These are phyloP conservation scores for Podila minutissima DNA, from an alignment of 192 early-diverging fungal species.

Conservation along the genomic window DNA sequence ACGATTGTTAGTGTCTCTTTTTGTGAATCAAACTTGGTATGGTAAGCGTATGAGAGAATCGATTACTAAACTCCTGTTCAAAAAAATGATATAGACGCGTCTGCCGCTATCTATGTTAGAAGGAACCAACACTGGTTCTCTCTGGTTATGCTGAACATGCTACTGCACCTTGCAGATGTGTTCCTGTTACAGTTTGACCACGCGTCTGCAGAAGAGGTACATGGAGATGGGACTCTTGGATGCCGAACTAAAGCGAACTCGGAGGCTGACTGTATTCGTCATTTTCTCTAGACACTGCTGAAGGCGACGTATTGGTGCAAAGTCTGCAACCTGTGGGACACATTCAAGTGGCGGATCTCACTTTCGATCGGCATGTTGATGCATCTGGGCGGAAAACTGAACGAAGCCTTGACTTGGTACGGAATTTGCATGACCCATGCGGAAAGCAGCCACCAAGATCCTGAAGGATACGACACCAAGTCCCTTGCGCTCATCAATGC, in stretches of 20 bases:
- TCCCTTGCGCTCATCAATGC: constrained; percentile 33
- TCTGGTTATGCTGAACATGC: constrained; percentile 39
- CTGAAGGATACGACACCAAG: constrained; percentile 44
- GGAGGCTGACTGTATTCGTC: background rate
- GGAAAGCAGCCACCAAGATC: constrained; percentile 14
- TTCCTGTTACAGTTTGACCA: constrained; percentile 37
- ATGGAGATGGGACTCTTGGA: background rate
- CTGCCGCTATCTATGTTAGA: constrained; percentile 15
- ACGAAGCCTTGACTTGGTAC: constrained; percentile 44
- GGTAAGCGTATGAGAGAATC: background rate
- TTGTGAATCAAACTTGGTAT: background rate
- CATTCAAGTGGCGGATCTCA: constrained; percentile 30
- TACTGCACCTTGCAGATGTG: constrained; percentile 33
- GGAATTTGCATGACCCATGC: constrained; percentile 27
- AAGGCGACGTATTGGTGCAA: constrained; percentile 36
- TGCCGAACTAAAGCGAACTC: background rate
- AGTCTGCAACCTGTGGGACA: constrained; percentile 22
- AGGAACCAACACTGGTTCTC: constrained; percentile 45
- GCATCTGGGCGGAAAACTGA: constrained; percentile 30
- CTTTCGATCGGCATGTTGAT: constrained; percentile 38
- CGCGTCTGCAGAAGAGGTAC: constrained; percentile 34
- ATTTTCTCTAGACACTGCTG: constrained; percentile 18
- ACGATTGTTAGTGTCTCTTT: constrained; percentile 21
- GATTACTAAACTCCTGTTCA: background rate
- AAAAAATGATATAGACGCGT: constrained; percentile 12